Evolutionary conservation across 768 basidiomycete genomes (phyloP), one percentile per base, ranked within the genome.

Genomic region (Termitomyces sp.): DNA sequence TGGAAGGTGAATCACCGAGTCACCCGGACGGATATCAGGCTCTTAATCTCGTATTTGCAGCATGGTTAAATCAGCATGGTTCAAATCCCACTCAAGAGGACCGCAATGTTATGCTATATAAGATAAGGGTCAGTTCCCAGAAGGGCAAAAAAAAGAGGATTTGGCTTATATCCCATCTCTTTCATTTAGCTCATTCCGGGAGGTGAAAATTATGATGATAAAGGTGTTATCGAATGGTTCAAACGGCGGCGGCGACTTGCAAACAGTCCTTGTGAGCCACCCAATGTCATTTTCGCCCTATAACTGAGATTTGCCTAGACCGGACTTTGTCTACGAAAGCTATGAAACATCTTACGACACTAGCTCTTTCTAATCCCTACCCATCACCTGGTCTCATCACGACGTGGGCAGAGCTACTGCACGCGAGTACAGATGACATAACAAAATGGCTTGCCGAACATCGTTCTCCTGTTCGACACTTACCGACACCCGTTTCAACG

Each of bases 361-460:
- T 75, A 4, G 57, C 59, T 18, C 47, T 63, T 35, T 58, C 46
- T 9, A 66, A 68, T 20, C 62, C 64, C 5, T 61, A 66, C 50
- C 74, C 74, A 26, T 50, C 66, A 13, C 36, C 58, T 0, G 63
- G 65, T 23, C 58, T 73, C 26, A 64, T 75, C n/a, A 46, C 48
- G 28, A 67, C 72, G 0, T 75, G 74, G 75, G 71, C 74, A 32
- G 58, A 51, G 1, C 62, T 75, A 2, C 60, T 75, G 0, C 54
- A 61, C 23, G 69, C 66, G 7, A 62, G 36, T 18, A 26, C 48
- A 33, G 57, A 66, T 38, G 69, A 71, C 35, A 61, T 75, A 9
- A 55, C 61, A 28, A 48, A 62, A 32, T 71, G 68, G 69, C 59
- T 70, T 3, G 58, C 59, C 20, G 61, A 66, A 48, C 51, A 50